Evolutionary conservation across 805 yeast genomes (phyloP).

Genomic region (Candida nanaspora): DNA sequence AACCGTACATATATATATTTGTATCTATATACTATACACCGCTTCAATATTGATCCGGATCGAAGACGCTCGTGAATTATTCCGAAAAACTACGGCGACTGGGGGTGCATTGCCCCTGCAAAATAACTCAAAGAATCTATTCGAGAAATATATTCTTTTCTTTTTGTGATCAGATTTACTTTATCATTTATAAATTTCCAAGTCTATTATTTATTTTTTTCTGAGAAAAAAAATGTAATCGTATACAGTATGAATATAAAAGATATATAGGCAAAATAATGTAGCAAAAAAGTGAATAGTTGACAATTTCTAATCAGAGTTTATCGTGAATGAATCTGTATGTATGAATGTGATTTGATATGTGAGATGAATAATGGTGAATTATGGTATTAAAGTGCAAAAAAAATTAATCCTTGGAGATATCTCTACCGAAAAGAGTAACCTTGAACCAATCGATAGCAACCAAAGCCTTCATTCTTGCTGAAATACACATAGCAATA

Average conservation of each 20-base stretch:
- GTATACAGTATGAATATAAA: neutral
- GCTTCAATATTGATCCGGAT: too few relatives aligned
- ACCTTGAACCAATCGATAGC: conserved; percentile 47
- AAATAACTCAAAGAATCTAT: neutral
- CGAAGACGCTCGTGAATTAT: too few relatives aligned
- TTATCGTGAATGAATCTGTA: too few relatives aligned
- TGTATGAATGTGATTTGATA: too few relatives aligned
- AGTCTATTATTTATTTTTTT: neutral
- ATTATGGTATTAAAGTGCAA: too few relatives aligned
- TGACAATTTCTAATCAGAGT: neutral
- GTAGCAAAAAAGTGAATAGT: neutral
- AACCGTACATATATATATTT: too few relatives aligned
- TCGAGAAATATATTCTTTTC: too few relatives aligned
- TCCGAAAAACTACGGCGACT: neutral
- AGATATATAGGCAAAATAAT: neutral
- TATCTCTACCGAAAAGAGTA: conserved; percentile 46
- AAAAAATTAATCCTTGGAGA: conserved; percentile 36
- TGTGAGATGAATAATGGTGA: too few relatives aligned
- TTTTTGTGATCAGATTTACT: too few relatives aligned
- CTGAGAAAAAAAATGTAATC: neutral
- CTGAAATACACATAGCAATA: conserved; percentile 48
- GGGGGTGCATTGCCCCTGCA: neutral
- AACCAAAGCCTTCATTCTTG: conserved; percentile 44
- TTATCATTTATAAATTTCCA: neutral
- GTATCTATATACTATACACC: too few relatives aligned